Evolutionary conservation across 352 stramenopile genomes (phyloP).

Genomic region (Phytophthora pistaciae): DNA sequence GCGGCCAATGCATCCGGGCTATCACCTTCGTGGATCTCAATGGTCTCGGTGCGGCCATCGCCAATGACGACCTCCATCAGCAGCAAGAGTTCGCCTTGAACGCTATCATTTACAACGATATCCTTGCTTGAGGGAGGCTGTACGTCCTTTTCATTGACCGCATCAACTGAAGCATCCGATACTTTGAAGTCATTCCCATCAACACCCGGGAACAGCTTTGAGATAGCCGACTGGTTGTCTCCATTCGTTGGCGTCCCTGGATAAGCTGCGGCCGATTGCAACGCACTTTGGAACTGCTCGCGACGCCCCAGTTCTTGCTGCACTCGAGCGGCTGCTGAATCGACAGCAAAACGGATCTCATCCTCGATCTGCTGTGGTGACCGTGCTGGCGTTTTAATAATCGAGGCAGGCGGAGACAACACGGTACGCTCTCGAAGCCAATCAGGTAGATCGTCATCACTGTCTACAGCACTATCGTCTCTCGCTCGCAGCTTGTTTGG

Average conservation of each 20-base stretch:
- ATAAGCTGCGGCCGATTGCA: constrained; percentile 30
- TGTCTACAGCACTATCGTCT: constrained; percentile 4
- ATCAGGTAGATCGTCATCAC: constrained; percentile 39
- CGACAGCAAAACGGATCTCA: constrained; percentile 65
- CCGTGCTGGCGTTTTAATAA: constrained; percentile 27
- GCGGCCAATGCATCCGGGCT: constrained; percentile 52
- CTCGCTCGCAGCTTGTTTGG: constrained; percentile 1
- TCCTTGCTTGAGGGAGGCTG: not conserved
- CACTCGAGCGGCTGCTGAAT: constrained; percentile 55
- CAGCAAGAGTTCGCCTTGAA: constrained; percentile 58
- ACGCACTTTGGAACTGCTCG: constrained; percentile 51
- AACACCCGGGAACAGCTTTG: constrained; percentile 16
- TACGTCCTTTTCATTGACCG: constrained; percentile 6
- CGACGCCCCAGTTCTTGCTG: constrained; percentile 44
- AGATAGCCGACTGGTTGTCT: constrained; percentile 9
- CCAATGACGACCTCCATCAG: constrained; percentile 85
- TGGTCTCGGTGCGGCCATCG: constrained; percentile 71
- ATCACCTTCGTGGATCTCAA: constrained; percentile 71
- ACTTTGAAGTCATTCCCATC: constrained; percentile 6
- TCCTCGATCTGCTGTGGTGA: constrained; percentile 64
- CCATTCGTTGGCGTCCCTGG: not conserved
- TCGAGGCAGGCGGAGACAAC: constrained; percentile 24
- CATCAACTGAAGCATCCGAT: constrained; percentile 5
- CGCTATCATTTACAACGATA: not conserved
- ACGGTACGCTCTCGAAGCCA: constrained; percentile 25